phyloP scores from a whole-genome alignment of 148 eudicot species.

The Chenopodium berlandieri region DNA sequence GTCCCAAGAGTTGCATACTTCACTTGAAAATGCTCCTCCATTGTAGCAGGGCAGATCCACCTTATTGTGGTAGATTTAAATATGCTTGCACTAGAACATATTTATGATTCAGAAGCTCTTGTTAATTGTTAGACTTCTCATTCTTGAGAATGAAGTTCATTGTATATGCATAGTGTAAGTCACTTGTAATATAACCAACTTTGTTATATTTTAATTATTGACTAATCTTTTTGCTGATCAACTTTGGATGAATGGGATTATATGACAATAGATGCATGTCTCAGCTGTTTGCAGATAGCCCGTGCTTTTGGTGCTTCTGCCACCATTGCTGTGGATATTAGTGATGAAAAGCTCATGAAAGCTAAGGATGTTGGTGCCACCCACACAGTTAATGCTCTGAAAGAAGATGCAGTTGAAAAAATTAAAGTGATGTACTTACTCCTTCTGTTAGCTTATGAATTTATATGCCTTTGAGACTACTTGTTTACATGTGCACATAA shows the following conservation, averaged over 20 bases:
- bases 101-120: background rate
- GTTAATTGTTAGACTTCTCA: background rate
- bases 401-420: slow-evolving; percentile 83
- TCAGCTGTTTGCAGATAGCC: slow-evolving; percentile 99
- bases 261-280: slow-evolving; percentile 29
- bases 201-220: background rate
- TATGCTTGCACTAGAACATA: background rate
- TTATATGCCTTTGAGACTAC: background rate
- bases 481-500: background rate
- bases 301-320: slow-evolving; percentile 96
- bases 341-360: slow-evolving; percentile 84
- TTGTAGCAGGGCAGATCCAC: background rate
- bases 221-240: background rate
- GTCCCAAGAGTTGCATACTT: background rate
- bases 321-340: slow-evolving; percentile 90
- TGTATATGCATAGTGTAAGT: background rate
- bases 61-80: background rate
- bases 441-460: background rate
- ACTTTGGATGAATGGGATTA: background rate
- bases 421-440: slow-evolving; percentile 48
- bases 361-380: slow-evolving; percentile 87
- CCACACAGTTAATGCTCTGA: slow-evolving; percentile 61
- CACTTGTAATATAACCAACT: background rate
- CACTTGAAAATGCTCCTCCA: slow-evolving; percentile 7
- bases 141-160: background rate